Evolutionary conservation across 2,329 filamentous ascomycete species (phyloP), one percentile per base, ranked within the genome.

Genomic region (Colletotrichum coccodes): DNA sequence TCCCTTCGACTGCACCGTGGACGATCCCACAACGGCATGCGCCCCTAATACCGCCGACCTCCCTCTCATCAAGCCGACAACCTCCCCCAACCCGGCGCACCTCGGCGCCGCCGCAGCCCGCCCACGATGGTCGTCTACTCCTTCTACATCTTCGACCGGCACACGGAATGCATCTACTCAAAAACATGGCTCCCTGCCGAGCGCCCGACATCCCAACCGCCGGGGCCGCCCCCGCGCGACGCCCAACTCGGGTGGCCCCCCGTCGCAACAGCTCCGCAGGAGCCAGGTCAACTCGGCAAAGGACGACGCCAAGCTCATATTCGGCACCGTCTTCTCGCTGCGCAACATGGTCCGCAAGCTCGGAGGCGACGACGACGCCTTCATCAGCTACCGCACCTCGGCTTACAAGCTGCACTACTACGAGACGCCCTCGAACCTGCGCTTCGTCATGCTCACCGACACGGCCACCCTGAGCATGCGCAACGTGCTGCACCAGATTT

Each of bases 341-440:
- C 92, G 96, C 75, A 98, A 98, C 83, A 97, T 99, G 92, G 94
- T 93, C 71, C 93, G 94, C 80, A 97, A 98, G 85, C 89, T 99
- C 54, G 95, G 95, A 76, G 95, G 95, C 72, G 90, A 94, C 62
- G 94, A 98, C 79, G 95, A 98, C 83, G 94, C 93, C 78, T 99
- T 99, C 81, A 92, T 99, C 74, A 94, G 92, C 74, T 99, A 93
- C 83, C 92, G 94, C 74, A 99, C 96, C 60, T 93, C 88, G 73
- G 92, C 97, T 81, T 99, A 99, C 87, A 98, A 98, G 83, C 89
- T 99, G 75, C 96, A 99, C 83, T 99, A 97, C 85, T 99, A 98
- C 86, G 96, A 99, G 85, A 98, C 96, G 14, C 94, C 95, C 1
- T 96, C 94, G 60, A 97, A 94, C 79, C 91, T 97, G 81, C 97